Evolutionary conservation across 2,329 filamentous ascomycete genomes (phyloP).

Genomic region (Zasmidium citrigriseum): DNA sequence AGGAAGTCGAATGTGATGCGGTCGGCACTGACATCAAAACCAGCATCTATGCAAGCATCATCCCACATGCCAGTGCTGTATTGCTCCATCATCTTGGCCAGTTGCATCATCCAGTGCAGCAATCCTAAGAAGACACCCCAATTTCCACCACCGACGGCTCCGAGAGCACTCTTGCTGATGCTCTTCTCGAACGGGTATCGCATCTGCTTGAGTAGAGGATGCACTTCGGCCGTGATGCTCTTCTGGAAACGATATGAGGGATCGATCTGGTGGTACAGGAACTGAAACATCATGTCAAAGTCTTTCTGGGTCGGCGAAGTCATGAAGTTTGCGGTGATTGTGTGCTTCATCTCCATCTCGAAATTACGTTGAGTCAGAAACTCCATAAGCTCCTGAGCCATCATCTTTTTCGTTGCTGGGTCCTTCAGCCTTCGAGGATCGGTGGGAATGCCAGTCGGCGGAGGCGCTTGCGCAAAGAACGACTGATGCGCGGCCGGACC

Average conservation of each 20-base stretch:
- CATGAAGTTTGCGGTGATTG: conserved; percentile 84
- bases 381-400: conserved; percentile 87
- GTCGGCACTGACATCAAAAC: conserved; percentile 84
- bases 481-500: conserved; percentile 71
- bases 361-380: conserved; percentile 94
- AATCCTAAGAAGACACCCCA: conserved; percentile 94
- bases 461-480: conserved; percentile 88
- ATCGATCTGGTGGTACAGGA: conserved; percentile 94
- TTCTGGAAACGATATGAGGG: conserved; percentile 92
- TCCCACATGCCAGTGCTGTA: conserved; percentile 80
- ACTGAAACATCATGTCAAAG: conserved; percentile 97
- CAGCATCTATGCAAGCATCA: conserved; percentile 83
- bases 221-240: conserved; percentile 92
- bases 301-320: conserved; percentile 97
- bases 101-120: conserved; percentile 98
- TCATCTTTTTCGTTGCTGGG: conserved; percentile 73
- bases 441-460: conserved; percentile 76
- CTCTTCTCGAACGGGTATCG: conserved; percentile 93
- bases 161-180: conserved; percentile 94
- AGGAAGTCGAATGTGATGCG: conserved; percentile 94
- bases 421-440: conserved; percentile 88
- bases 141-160: conserved; percentile 93
- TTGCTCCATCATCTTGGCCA: conserved; percentile 88
- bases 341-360: conserved; percentile 96
- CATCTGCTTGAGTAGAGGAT: conserved; percentile 86